Evolutionary conservation across 306 rosid species (phyloP), one percentile per base, ranked within the genome.

Genomic region (Prunus campanulata): DNA sequence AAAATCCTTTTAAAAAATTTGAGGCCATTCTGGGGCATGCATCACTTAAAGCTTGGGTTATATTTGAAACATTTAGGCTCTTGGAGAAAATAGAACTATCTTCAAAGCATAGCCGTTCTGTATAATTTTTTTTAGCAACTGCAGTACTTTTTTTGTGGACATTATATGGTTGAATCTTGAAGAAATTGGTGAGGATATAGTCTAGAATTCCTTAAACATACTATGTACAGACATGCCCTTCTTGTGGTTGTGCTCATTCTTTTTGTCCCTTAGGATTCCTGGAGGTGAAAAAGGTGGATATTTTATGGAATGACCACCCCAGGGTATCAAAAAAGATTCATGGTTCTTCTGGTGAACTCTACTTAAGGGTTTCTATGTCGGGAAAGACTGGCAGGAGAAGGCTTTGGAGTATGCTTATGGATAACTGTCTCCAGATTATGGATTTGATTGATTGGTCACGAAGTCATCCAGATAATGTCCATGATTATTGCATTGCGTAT

Each of bases 381-480:
- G 79, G 81, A 67, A 84, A 81, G 25, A 74, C 74, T 67, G n/a
- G 72, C 65, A 77, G 39, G 73, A 83, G 83, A 65, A 74, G 80
- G 70, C 82, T 85, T 74, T 96, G 99, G 99, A 86, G 88, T 76
- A 67, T 78, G 29, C 89, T 96, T 12, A 54, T 82, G 84, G 74
- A 83, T 83, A 83, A 81, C 70, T 96, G 93, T 81, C 86, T 87
- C 65, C 88, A 60, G 57, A 81, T 92, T 78, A 88, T 88, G 93
- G 81, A 86, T 65, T 64, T 91, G 87, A 91, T 96, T 71, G 97
- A 96, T 80, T 92, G 99, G 99, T 81, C 93, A 51, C 92, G 97
- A 42, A 90, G 98, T 88, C 99, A 89, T 83, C 99, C 98, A 6
- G 96, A 96, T 70, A 91, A 85, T 71, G 82, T 88, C 30, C 87